Percentiles rank a stretch among this genome's conserved stretches.
phyloP scores from a whole-genome alignment of 257 asterid species.

The Gentiana macrophylla region DNA sequence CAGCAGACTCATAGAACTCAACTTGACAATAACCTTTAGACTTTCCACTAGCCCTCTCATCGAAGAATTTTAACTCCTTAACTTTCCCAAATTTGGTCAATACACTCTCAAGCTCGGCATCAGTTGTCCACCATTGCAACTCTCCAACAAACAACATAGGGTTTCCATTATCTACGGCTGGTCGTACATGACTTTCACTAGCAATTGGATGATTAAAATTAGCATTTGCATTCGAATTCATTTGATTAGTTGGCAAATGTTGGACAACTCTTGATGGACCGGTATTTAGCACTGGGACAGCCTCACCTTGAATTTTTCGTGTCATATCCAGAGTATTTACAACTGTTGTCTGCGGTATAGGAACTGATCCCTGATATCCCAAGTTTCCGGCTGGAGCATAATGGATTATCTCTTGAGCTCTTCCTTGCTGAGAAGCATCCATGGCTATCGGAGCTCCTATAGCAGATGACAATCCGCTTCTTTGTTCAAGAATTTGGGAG shows the following conservation, averaged over 20 bases:
- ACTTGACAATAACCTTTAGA: constrained; percentile 57
- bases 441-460: constrained; percentile 25
- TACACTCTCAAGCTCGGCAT: constrained; percentile 44
- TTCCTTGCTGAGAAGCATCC: constrained; percentile 14
- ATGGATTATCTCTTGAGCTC: constrained; percentile 20
- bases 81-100: constrained; percentile 33
- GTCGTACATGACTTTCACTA: constrained; percentile 42
- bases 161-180: constrained; percentile 55
- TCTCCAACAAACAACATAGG: constrained; percentile 49
- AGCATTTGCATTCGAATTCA: constrained; percentile 22
- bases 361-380: constrained; percentile 47
- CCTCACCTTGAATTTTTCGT: constrained; percentile 35
- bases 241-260: constrained; percentile 31
- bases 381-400: constrained; percentile 36
- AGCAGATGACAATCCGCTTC: constrained; percentile 21
- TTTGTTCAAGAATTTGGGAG: constrained; percentile 33
- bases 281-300: constrained; percentile 24
- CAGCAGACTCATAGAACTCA: constrained; percentile 35
- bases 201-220: constrained; percentile 33
- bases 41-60: constrained; percentile 58
- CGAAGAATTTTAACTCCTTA: constrained; percentile 46
- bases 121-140: constrained; percentile 60
- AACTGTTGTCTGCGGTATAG: constrained; percentile 27
- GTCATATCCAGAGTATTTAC: constrained; percentile 26
- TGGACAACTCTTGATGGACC: constrained; percentile 36